Base-by-base conservation (phyloP, 352 stramenopile species). In the Aphanomyces euteiches region DNA sequence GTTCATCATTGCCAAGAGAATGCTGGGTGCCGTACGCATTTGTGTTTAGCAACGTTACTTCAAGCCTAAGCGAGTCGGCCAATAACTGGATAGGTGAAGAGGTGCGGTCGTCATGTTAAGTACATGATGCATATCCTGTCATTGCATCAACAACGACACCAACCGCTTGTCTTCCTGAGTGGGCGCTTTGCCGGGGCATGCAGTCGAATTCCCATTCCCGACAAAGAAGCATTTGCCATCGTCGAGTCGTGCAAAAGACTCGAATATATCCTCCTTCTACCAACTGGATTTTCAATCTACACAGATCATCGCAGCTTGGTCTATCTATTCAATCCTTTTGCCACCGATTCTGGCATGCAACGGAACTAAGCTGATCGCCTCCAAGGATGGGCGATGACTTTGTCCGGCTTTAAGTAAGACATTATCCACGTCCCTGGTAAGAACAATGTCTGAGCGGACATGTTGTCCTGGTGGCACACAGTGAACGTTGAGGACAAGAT, bases 331-430 rank as follows among this genome's bases (percentile, higher is more conserved):
- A 72, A 75, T 37, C 74, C 74, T 17, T 15, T 63, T 1, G 45
- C 37, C 1, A 47, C 39, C 3, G 48, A 72, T 38, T 17, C 54
- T 1, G n/a, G n/a, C n/a, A n/a, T n/a, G n/a, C n/a, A n/a, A n/a
- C n/a, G n/a, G 19, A 75, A 74, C 59, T 72, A 79, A 47, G 76
- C 67, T 1, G 68, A 79, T 63, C 78, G 79, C 53, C 57, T 78
- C 2, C 67, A 77, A 50, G 47, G 74, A 1, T 81, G 74, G 76
- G 59, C 73, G 1, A 56, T 68, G 1, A 60, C 53, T 1, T 47
- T 79, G 57, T 60, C 50, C 13, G 63, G 66, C 13, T 79, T 77
- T 41, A 53, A 58, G 7, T 81, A 79, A 28, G 39, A 56, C n/a
- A 74, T 81, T n/a, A 66, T 76, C 3, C 67, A 74, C 54, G 54